Conservation (phyloP, 331 rosid genomes). For the Cydonia oblonga region DNA sequence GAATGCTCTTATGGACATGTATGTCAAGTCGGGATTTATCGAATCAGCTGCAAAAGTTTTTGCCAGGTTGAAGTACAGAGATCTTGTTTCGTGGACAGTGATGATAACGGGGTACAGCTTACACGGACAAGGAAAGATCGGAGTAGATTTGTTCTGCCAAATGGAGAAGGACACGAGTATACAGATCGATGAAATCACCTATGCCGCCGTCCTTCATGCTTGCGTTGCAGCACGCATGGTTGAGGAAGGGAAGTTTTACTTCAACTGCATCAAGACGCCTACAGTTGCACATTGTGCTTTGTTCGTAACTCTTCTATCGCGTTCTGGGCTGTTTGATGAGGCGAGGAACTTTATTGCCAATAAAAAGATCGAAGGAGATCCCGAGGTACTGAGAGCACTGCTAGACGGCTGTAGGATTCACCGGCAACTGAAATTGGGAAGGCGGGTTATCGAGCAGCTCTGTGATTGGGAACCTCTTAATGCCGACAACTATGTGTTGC, state of each 20-base stretch:
- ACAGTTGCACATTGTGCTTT: constrained; percentile 13
- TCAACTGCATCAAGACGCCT: constrained; percentile 32
- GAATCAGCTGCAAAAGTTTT: constrained; percentile 39
- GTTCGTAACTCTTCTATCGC: constrained; percentile 49
- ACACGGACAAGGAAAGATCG: constrained; percentile 53
- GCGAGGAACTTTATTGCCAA: constrained; percentile 30
- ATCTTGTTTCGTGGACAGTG: constrained; percentile 51
- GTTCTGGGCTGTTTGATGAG: constrained; percentile 32
- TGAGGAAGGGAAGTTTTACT: constrained; percentile 44
- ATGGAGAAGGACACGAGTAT: constrained; percentile 17
- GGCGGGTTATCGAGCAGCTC: constrained; percentile 38
- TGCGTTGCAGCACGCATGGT: constrained; percentile 43
- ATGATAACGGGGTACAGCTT: constrained; percentile 54
- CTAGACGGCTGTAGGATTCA: constrained; percentile 61
- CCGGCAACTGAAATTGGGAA: constrained; percentile 27
- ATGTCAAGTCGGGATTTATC: constrained; percentile 54
- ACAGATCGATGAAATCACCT: constrained; percentile 28
- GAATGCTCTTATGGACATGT: constrained; percentile 63
- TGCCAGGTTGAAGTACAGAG: constrained; percentile 26
- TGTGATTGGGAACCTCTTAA: constrained; percentile 57
- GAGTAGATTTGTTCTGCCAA: constrained; percentile 35
- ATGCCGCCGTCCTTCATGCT: constrained; percentile 54
- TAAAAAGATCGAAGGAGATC: constrained; percentile 22
- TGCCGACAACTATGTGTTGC: constrained; percentile 46
- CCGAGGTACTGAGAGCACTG: constrained; percentile 39